Evolutionary conservation across 345 rosid genomes (phyloP), one percentile per base, ranked within the genome.

Genomic region (Salix caprea): DNA sequence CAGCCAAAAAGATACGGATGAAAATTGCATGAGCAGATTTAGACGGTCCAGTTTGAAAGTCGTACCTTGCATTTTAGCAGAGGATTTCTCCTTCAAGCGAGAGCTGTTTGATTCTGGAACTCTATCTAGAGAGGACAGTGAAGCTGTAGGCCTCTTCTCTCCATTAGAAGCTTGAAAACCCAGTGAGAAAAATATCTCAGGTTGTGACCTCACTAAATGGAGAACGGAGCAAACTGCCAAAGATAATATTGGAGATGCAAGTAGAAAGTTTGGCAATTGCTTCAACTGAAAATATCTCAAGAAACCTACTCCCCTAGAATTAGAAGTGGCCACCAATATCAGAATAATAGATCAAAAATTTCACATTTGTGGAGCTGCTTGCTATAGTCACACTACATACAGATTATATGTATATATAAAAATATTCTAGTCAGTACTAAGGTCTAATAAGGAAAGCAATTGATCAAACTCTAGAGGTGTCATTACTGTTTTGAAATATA

Each of bases 191-290:
- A 89, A 80, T 16, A 87, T 79, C 79, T 84, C 77, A 42, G 88
- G 87, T 64, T 85, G 88, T 30, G 84, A 76, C 81, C 79, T 90
- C 81, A 84, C 85, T 72, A 86, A 91, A 75, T 89, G 85, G 74
- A 84, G 62, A 71, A 92, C 86, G 14, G 92, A 89, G 85, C 88
- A 93, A 69, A 91, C 74, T 24, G 96, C 90, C 81, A 91, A 76
- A 67, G 91, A 87, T 50, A 93, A 81, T 73, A 93, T 84, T 7
- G 99, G 99, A 42, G 99, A 91, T 78, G 98, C 99, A 36, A 93
- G 93, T 26, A 96, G 89, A 90, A 96, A 96, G 84, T 93, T 96
- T 67, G 99, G 99, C 82, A 96, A 75, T 84, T 93, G 98, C 78
- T 92, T 93, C 9, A 90, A 76, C 66, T 88, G 90, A 84, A 96